A percentile compares a stretch with the other conserved stretches of the same genome.
Evolutionary conservation across 2,329 filamentous ascomycete genomes (phyloP).

Genomic region (Fusarium succisae): DNA sequence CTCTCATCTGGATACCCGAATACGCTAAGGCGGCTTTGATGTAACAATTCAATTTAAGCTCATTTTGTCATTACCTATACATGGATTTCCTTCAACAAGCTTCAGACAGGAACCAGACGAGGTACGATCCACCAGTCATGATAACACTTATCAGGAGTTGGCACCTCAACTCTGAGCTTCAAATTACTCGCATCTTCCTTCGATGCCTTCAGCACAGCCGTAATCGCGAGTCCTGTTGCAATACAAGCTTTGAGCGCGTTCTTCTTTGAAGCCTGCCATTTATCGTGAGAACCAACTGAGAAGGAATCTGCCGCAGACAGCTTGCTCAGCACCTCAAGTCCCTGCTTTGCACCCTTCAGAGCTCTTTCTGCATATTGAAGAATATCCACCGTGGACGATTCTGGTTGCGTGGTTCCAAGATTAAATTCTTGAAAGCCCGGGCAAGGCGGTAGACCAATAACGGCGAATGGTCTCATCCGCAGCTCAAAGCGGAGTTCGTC

Average conservation of each 20-base stretch:
- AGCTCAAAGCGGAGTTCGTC: constrained; percentile 79
- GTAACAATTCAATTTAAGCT: constrained; percentile 23
- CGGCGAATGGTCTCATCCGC: constrained; percentile 85
- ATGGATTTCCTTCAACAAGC: not conserved
- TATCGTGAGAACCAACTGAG: constrained; percentile 64
- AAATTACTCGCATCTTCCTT: constrained; percentile 47
- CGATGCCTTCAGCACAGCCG: constrained; percentile 66
- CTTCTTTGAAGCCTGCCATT: constrained; percentile 69
- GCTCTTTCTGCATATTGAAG: constrained; percentile 58
- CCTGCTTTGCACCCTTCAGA: constrained; percentile 60
- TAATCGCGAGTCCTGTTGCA: constrained; percentile 71
- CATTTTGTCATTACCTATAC: not conserved
- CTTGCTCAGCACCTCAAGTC: constrained; percentile 65
- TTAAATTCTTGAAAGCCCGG: constrained; percentile 71
- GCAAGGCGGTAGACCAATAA: constrained; percentile 73
- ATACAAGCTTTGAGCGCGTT: constrained; percentile 76
- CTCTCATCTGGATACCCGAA: constrained; percentile 43
- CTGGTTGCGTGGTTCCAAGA: constrained; percentile 52
- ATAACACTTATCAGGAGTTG: constrained; percentile 62
- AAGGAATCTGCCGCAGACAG: constrained; percentile 63
- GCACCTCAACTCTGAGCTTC: constrained; percentile 61
- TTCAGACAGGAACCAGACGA: constrained; percentile 48
- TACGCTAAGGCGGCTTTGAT: constrained; percentile 33
- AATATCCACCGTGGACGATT: constrained; percentile 51
- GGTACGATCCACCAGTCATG: constrained; percentile 75